phyloP scores from a whole-genome alignment of 768 basidiomycete genomes.

The Kondoa subrosea region DNA sequence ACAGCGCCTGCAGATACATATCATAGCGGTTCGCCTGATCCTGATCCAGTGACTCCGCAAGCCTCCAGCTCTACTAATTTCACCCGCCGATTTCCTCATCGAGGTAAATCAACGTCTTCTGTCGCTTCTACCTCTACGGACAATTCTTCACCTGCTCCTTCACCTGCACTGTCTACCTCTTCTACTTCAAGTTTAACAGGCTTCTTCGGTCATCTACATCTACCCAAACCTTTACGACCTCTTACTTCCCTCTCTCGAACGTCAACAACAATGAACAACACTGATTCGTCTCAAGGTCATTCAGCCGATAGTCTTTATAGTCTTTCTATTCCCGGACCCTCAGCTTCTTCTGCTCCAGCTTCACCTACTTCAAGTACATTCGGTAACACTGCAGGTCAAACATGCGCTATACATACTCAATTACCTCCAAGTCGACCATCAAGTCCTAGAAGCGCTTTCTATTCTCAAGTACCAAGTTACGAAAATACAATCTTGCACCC shows the following conservation, averaged over 20 bases:
- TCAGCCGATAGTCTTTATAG: neutral
- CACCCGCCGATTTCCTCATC: neutral
- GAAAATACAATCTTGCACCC: slow-evolving; percentile 67
- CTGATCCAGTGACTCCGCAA: no score
- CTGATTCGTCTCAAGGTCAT: neutral
- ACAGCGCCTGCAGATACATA: no score
- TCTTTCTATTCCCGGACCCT: neutral
- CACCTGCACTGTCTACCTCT: neutral
- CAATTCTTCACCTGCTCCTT: neutral
- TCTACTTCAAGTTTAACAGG: neutral
- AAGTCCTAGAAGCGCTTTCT: slow-evolving; percentile 36
- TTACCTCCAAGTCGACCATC: slow-evolving; percentile 7
- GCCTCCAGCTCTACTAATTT: no score
- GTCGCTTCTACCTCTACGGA: neutral
- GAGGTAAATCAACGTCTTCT: neutral
- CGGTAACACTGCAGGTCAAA: neutral
- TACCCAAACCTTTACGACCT: neutral
- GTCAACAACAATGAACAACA: neutral
- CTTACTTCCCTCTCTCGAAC: neutral
- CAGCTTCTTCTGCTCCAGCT: neutral
- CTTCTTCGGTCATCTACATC: neutral
- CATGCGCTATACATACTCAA: neutral
- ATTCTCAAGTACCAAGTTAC: slow-evolving; percentile 63
- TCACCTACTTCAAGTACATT: neutral
- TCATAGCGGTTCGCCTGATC: no score